Conservation (phyloP, 345 rosid species). For the Melaleuca quinquenervia region DNA sequence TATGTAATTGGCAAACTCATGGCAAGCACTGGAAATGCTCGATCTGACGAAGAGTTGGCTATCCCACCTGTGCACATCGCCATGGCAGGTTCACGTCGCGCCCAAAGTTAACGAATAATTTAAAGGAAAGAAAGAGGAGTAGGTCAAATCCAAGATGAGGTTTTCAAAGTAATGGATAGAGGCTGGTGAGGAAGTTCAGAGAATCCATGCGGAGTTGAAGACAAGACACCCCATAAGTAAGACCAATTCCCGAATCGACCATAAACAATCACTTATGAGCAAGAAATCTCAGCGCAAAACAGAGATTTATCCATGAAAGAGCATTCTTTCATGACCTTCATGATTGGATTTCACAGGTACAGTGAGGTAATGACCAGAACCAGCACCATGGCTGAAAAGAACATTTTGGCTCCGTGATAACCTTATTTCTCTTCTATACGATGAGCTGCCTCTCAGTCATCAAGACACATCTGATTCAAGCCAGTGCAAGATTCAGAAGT, state of each 20-base stretch:
- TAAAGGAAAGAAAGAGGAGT: background rate
- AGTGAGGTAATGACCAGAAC: background rate
- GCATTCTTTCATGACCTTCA: background rate
- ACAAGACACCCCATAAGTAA: background rate
- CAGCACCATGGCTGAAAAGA: background rate
- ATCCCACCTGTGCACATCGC: background rate
- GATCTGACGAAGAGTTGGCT: background rate
- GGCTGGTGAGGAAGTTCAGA: background rate
- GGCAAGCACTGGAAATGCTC: background rate
- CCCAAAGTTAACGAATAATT: background rate
- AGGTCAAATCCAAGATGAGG: background rate
- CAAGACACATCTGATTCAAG: background rate
- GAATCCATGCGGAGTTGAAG: background rate
- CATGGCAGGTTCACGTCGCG: accelerated
- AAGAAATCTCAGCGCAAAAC: background rate
- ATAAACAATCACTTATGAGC: background rate
- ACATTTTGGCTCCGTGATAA: background rate
- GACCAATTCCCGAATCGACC: background rate
- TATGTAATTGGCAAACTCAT: background rate
- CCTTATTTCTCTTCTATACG: background rate
- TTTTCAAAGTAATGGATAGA: background rate
- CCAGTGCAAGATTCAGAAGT: background rate
- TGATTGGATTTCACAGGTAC: background rate
- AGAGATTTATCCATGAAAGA: background rate
- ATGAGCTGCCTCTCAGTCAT: background rate